A percentile compares a stretch with the other conserved stretches of the same genome.
phyloP scores from a whole-genome alignment of 306 rosid species.

The Ziziphus jujuba region DNA sequence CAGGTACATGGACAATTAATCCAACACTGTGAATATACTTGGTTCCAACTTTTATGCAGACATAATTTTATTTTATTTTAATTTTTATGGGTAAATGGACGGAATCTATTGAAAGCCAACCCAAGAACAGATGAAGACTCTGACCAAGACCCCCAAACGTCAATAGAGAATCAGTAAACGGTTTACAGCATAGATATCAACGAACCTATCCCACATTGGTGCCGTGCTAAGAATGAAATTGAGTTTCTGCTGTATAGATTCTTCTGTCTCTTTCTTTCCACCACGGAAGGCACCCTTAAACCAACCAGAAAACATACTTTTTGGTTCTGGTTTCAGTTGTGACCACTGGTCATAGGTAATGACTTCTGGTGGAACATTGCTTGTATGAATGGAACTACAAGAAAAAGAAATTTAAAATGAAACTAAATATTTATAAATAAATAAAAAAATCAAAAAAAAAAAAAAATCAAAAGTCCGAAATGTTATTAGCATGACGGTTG shows the following conservation, averaged over 20 bases:
- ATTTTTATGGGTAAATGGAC: neutral
- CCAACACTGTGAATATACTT: neutral
- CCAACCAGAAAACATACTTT: conserved; percentile 62
- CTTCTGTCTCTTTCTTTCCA: conserved; percentile 73
- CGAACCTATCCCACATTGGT: conserved; percentile 97
- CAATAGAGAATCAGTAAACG: conserved; percentile 10
- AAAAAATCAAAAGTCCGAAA: neutral
- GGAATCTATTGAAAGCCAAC: neutral
- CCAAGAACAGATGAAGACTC: neutral
- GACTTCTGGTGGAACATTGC: conserved; percentile 73
- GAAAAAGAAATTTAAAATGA: conserved; percentile 7
- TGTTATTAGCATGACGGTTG: neutral
- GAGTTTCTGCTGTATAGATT: conserved; percentile 61
- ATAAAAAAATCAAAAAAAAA: neutral
- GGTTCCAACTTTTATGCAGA: neutral
- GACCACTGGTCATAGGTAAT: conserved; percentile 69
- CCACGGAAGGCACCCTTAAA: conserved; percentile 58
- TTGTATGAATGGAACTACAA: conserved; percentile 54
- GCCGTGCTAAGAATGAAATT: conserved; percentile 70
- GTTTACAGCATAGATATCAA: conserved; percentile 22
- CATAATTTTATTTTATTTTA: no score
- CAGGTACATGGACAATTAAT: neutral
- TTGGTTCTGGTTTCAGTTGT: conserved; percentile 64
- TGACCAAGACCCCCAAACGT: neutral
- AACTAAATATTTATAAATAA: neutral